Base-by-base conservation (phyloP, 257 asterid species). In the Lycium ferocissimum region DNA sequence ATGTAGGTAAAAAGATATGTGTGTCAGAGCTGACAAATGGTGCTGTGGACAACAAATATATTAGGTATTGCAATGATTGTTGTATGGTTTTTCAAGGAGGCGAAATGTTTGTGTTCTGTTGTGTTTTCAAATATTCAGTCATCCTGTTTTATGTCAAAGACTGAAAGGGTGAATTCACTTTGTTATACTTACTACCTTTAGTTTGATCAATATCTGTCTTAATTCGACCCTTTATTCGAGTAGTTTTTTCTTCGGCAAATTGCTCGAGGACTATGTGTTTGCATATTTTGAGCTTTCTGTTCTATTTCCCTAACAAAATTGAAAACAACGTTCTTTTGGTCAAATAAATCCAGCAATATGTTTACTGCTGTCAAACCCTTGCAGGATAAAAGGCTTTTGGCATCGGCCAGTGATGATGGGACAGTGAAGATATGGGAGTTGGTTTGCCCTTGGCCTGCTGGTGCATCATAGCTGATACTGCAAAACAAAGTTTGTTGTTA, bases 381-480 rank as follows among this genome's bases (percentile, higher is more conserved):
- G 33, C 92, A 93, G 98, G 98, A 88, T 33, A 89, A 85, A 51
- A 80, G 84, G 86, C 85, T 85, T 20, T 97, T 96, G 79, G 98
- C 99, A 75, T 96, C 97, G 58, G 97, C 93, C 14, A 94, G 99
- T 85, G 97, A 96, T 79, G 99, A 94, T 80, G 98, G 98, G 80
- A 93, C 93, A 9, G 76, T 95, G 86, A 96, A 92, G 95, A 93
- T 96, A 90, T 96, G 99, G 99, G 93, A 95, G 54, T 71, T 95
- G 62, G 87, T 81, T 75, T 67, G 95, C 18, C 83, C 83, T 82
- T 38, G 87, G 83, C 83, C 82, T 73, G 26, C 58, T 66, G 84
- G 87, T 62, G 83, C 53, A 85, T 6, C 58, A 65, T 53, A 63
- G 26, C 51, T 43, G 45, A 81, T 82, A 38, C 9, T 20, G 18